Conservation (phyloP, 129 eudicot species). For the Gnaphalium uliginosum region DNA sequence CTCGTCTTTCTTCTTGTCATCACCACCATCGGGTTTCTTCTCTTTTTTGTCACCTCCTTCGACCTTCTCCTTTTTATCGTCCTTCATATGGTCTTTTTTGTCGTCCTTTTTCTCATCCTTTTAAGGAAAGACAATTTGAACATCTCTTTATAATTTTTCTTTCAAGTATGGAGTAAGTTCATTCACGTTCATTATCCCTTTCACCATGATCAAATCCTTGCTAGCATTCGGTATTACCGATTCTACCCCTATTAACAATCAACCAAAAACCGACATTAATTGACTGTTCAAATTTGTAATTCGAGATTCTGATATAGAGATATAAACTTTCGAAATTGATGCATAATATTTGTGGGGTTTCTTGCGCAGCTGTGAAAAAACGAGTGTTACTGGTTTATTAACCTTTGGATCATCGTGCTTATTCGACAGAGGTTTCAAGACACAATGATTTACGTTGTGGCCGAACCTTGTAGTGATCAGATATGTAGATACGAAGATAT, state of each 20-base stretch:
- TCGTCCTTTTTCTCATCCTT: constrained; percentile 28
- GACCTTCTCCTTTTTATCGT: constrained; percentile 1
- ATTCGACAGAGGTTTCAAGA: no score
- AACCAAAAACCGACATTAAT: constrained; percentile 4
- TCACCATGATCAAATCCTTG: constrained; percentile 61
- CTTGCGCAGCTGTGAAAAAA: no score
- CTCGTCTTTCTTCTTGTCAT: constrained; percentile 20
- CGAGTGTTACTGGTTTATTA: no score
- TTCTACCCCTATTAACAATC: constrained; percentile 56
- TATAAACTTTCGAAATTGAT: no score
- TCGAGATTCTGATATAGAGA: no score
- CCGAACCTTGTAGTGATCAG: no score
- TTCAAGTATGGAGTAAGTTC: constrained; percentile 54
- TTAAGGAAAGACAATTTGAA: constrained; percentile 52
- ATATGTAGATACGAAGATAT: no score
- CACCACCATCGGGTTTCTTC: constrained; percentile 9
- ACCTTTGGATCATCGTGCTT: no score
- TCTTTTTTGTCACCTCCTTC: constrained; percentile 24
- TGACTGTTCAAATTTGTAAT: no score
- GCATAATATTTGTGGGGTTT: no score
- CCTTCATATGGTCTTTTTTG: no score
- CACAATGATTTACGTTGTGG: no score
- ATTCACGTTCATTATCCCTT: constrained; percentile 74
- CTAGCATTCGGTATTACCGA: constrained; percentile 41
- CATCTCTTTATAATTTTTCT: constrained; percentile 50